A percentile compares a stretch with the other conserved stretches of the same genome.
These are phyloP conservation scores for Silene noctiflora DNA, from an alignment of 179 eudicot species.

Conservation along the genomic window DNA sequence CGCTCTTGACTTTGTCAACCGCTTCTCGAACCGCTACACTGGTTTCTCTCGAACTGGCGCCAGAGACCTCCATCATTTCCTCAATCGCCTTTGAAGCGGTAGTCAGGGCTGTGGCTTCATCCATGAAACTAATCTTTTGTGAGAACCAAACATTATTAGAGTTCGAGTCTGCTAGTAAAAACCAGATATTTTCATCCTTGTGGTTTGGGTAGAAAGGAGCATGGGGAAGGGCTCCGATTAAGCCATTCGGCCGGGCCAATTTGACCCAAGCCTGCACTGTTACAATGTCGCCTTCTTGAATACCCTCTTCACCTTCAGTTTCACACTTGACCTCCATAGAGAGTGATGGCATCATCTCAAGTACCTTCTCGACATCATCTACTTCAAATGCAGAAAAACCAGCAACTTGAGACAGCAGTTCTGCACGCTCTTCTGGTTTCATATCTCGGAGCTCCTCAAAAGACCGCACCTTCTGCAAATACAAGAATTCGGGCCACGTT, in stretches of 20 bases:
- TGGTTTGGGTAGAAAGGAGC: slow-evolving; percentile 79
- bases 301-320: slow-evolving; percentile 85
- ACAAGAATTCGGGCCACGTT: slow-evolving; percentile 9
- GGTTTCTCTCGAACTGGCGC: slow-evolving; percentile 52
- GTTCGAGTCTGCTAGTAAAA: slow-evolving; percentile 64
- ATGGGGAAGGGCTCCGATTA: slow-evolving; percentile 73
- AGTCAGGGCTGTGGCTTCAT: slow-evolving; percentile 63
- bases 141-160: slow-evolving; percentile 71
- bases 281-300: slow-evolving; percentile 80
- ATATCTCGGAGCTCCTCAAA: slow-evolving; percentile 73
- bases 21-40: slow-evolving; percentile 60
- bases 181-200: slow-evolving; percentile 83
- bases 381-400: slow-evolving; percentile 56
- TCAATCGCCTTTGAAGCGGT: slow-evolving; percentile 67
- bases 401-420: slow-evolving; percentile 56
- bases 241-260: slow-evolving; percentile 57
- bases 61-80: slow-evolving; percentile 66
- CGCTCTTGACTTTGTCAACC: slow-evolving; percentile 57
- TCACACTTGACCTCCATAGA: slow-evolving; percentile 69
- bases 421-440: slow-evolving; percentile 54
- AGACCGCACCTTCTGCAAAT: slow-evolving; percentile 59
- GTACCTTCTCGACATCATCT: slow-evolving; percentile 67
- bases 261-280: slow-evolving; percentile 77
- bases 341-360: slow-evolving; percentile 68
- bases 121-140: slow-evolving; percentile 68